Evolutionary conservation across 2,329 filamentous ascomycete species (phyloP).

Genomic region (Lachnellula occidentalis): DNA sequence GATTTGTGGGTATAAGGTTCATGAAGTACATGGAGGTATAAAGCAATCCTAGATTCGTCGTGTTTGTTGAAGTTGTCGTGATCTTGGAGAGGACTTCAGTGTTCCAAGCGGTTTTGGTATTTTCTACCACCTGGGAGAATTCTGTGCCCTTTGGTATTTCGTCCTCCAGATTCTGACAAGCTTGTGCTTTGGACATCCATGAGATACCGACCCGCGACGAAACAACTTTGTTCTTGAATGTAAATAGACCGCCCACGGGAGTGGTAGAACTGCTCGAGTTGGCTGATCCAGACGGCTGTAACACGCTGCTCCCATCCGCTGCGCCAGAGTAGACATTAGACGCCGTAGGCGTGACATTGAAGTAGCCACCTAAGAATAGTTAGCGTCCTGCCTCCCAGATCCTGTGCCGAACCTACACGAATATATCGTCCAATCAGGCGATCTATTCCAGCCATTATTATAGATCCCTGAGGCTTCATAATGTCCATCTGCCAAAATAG

Average conservation of each 20-base stretch:
- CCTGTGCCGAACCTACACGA: slow-evolving; percentile 44
- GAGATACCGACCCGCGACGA: slow-evolving; percentile 47
- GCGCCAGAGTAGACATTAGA: slow-evolving; percentile 26
- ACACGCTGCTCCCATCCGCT: slow-evolving; percentile 26
- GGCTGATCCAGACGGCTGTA: slow-evolving; percentile 27
- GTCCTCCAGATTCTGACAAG: slow-evolving; percentile 41
- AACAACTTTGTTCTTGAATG: slow-evolving; percentile 37
- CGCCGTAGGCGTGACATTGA: slow-evolving; percentile 17
- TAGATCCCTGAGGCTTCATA: slow-evolving; percentile 59
- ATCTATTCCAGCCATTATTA: slow-evolving; percentile 62
- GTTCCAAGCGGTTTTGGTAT: slow-evolving; percentile 53
- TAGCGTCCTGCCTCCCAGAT: not conserved
- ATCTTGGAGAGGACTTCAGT: slow-evolving; percentile 56
- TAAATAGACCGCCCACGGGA: slow-evolving; percentile 43
- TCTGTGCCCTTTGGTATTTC: slow-evolving; percentile 41
- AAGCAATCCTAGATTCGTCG: slow-evolving; percentile 51
- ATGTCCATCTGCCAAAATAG: slow-evolving; percentile 42
- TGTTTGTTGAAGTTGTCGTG: slow-evolving; percentile 51
- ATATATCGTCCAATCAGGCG: slow-evolving; percentile 57
- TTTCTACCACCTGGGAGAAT: slow-evolving; percentile 35
- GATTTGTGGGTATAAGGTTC: slow-evolving; percentile 48
- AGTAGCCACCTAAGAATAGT: slow-evolving; percentile 21
- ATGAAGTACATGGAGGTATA: slow-evolving; percentile 61
- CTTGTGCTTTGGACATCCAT: slow-evolving; percentile 43
- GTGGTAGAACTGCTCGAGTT: slow-evolving; percentile 34